phyloP scores from a whole-genome alignment of 2,329 filamentous ascomycete genomes.

The Escovopsis sp. region DNA sequence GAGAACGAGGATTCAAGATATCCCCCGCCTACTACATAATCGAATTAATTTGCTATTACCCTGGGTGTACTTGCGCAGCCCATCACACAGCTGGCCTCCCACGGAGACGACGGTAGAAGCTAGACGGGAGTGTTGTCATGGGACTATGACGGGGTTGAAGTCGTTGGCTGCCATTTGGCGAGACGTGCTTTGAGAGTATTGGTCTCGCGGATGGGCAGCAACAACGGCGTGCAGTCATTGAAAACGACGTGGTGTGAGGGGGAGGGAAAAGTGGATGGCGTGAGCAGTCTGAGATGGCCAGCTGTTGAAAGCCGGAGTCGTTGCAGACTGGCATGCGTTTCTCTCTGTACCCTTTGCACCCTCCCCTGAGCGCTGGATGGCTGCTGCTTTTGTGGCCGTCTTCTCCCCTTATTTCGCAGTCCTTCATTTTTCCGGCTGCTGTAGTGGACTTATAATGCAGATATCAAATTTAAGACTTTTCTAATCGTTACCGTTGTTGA shows the following conservation, averaged over 20 bases:
- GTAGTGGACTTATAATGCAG: slow-evolving; percentile 50
- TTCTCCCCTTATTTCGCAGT: slow-evolving; percentile 13
- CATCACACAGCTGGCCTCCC: slow-evolving; percentile 12
- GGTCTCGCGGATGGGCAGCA: slow-evolving; percentile 6
- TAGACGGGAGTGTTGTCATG: slow-evolving; percentile 9
- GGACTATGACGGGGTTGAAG: slow-evolving; percentile 4
- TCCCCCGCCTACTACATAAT: slow-evolving; percentile 25
- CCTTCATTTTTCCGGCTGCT: slow-evolving; percentile 31
- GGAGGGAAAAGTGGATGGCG: neutral
- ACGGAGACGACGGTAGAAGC: slow-evolving; percentile 19
- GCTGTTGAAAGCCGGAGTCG: too few relatives aligned
- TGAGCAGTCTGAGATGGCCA: too few relatives aligned
- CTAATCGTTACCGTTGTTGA: neutral
- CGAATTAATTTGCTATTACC: slow-evolving; percentile 20
- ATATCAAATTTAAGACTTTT: slow-evolving; percentile 34
- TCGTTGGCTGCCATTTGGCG: slow-evolving; percentile 2
- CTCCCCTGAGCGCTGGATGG: slow-evolving; percentile 6
- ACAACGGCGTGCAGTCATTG: slow-evolving; percentile 8
- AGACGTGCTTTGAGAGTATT: slow-evolving; percentile 10
- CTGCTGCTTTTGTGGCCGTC: slow-evolving; percentile 15
- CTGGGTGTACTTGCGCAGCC: slow-evolving; percentile 12
- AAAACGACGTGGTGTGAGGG: slow-evolving; percentile 5
- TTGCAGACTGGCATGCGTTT: too few relatives aligned
- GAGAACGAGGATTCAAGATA: slow-evolving; percentile 27
- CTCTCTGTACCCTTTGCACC: too few relatives aligned